These are phyloP conservation scores for Agaricus blazei DNA, from an alignment of 768 basidiomycete genomes.

Conservation along the genomic window DNA sequence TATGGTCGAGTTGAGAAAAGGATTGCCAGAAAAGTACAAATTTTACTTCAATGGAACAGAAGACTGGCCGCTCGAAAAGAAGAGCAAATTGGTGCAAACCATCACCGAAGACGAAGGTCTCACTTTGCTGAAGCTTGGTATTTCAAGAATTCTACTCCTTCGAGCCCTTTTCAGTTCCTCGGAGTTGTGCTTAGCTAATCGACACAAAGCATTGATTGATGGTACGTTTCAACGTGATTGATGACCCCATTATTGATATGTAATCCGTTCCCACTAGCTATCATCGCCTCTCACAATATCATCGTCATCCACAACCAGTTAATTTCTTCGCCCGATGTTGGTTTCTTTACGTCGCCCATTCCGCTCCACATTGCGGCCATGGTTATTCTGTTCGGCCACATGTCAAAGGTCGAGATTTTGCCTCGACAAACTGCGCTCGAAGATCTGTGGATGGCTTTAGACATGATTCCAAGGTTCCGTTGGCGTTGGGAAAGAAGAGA, in stretches of 20 bases:
- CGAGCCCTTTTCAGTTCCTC: conserved; percentile 77
- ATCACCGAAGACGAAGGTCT: conserved; percentile 80
- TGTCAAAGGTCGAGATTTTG: conserved; percentile 70
- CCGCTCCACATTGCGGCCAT: conserved; percentile 88
- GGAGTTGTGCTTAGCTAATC: conserved; percentile 58
- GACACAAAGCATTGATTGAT: conserved; percentile 71
- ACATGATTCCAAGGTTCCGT: conserved; percentile 84
- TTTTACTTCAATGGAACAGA: conserved; percentile 74
- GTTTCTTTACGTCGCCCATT: conserved; percentile 85
- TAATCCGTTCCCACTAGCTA: conserved; percentile 38
- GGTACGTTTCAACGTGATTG: conserved; percentile 39
- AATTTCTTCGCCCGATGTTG: conserved; percentile 79
- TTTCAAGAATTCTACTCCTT: conserved; percentile 71
- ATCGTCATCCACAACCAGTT: conserved; percentile 82
- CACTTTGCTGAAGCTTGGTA: conserved; percentile 79
- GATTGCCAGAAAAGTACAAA: conserved; percentile 68
- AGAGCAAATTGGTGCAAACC: conserved; percentile 59
- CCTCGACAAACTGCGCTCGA: conserved; percentile 63
- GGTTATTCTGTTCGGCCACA: conserved; percentile 86
- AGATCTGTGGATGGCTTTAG: conserved; percentile 83
- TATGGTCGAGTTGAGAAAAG: conserved; percentile 64
- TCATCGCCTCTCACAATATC: conserved; percentile 83
- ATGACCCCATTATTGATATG: conserved; percentile 1
- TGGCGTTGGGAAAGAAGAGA: conserved; percentile 93
- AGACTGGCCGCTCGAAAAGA: conserved; percentile 67